Base-by-base conservation (phyloP, 768 basidiomycete genomes). In the Xerocomus spinulosus region DNA sequence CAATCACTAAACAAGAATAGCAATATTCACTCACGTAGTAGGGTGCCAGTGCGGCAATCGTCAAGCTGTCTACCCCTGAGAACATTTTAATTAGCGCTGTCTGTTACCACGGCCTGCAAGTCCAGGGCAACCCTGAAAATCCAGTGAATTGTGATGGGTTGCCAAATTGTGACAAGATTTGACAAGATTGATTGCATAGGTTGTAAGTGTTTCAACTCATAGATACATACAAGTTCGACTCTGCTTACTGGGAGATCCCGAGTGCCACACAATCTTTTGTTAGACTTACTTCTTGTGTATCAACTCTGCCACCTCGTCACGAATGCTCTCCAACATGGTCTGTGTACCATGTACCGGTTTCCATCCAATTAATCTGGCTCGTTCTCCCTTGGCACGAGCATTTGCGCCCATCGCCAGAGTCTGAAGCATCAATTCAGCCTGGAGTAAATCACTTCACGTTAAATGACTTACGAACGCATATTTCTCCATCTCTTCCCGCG, bases 271-370 rank as follows among this genome's bases (percentile, higher is more conserved):
- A n/a, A n/a, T n/a, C n/a, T n/a, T n/a, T n/a, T n/a, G n/a, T n/a
- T n/a, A n/a, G n/a, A n/a, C n/a, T n/a, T n/a, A n/a, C n/a, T n/a
- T n/a, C n/a, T n/a, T 30, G 24, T 9, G n/a, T 36, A 54, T 41
- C 0, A 42, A 52, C 15, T 59, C 60, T 23, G 69, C 62, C 21
- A 75, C 66, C 51, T 79, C 75, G 1, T 63, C n/a, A n/a, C n/a
- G n/a, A n/a, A n/a, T n/a, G n/a, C n/a, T n/a, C n/a, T n/a, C n/a
- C n/a, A n/a, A n/a, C n/a, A n/a, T n/a, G n/a, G n/a, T 57, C 13
- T 41, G 45, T 7, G 60, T 74, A 1, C 67, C 70, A 47, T 73
- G 43, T 14, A 56, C 64, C 1, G 57, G 57, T n/a, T 37, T 53
- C 60, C 53, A 62, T 28, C 57, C 57, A 33, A 64, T 53, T 7